Evolutionary conservation across 495 filamentous ascomycete genomes (phyloP), one percentile per base, ranked within the genome.

Genomic region (Aspergillus wentii): DNA sequence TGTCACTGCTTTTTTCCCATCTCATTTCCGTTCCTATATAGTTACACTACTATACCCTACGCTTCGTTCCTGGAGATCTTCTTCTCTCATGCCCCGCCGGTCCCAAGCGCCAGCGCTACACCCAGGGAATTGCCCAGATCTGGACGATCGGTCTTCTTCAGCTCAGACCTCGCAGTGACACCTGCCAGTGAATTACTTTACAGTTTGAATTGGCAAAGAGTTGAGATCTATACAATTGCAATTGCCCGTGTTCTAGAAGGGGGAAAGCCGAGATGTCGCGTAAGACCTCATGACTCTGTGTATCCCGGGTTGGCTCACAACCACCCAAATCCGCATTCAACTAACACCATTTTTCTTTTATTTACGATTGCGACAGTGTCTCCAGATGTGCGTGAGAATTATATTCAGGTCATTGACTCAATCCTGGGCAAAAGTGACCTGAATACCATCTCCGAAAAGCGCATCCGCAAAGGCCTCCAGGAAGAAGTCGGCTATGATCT

Each of bases 401-500:
- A 88, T 63, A 80, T 76, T 32, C 76, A 76, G 47, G 85, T 96
- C 64, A 96, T 98, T 59, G 92, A 98, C 56, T 76, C 68, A n/a
- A 95, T 98, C 48, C 73, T 98, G 16, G 76, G 74, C 10, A 73
- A 72, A 18, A 85, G 86, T 44, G 88, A 98, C 49, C 76, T 98
- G 29, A 77, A 83, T 39, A 95, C 88, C 22, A 83, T 98, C 42
- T 94, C 92, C 17, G 85, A 88, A 46, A 97, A 97, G 67, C 79
- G 83, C 57, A 87, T 97, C 51, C 85, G 92, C 44, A 85, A 88
- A 60, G 85, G 83, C 17, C 74, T 98, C 5, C 83, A 91, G 61
- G 78, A 76, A 41, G 74, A 69, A 26, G 73, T 89, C 26, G 77
- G 82, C 40, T 79, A 88, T 69, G 90, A 98, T 62, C 75, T 96